Conservation (phyloP, 108 stramenopile genomes). For the Cyclotella baltica region DNA sequence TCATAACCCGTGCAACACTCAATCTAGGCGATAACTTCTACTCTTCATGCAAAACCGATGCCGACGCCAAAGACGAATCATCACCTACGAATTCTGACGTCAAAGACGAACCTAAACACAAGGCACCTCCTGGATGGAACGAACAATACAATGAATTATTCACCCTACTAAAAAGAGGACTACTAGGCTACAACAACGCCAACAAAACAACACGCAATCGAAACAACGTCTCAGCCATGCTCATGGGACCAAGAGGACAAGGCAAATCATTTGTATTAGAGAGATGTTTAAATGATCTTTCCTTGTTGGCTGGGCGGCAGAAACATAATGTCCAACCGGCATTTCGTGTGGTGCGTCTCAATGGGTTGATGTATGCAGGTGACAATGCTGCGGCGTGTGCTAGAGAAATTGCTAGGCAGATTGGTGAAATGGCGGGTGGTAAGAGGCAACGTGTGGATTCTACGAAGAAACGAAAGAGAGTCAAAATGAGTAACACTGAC, state of each 20-base stretch:
- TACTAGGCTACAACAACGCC: slow-evolving; percentile 28
- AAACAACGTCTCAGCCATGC: slow-evolving; percentile 67
- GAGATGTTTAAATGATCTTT: slow-evolving; percentile 63
- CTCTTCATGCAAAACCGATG: slow-evolving; percentile 24
- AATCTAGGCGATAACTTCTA: slow-evolving; percentile 48
- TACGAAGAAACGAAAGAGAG: slow-evolving; percentile 9
- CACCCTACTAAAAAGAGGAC: slow-evolving; percentile 28
- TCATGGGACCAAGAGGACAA: slow-evolving; percentile 78
- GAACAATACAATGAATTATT: slow-evolving; percentile 39
- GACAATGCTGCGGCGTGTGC: slow-evolving; percentile 67
- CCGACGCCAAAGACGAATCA: neutral
- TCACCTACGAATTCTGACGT: neutral
- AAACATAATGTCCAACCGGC: slow-evolving; percentile 9
- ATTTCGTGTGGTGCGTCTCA: slow-evolving; percentile 73
- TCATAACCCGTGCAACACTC: slow-evolving; percentile 35
- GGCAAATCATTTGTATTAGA: slow-evolving; percentile 81
- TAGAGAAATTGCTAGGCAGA: slow-evolving; percentile 82
- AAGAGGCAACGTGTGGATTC: slow-evolving; percentile 22
- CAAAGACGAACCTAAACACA: neutral
- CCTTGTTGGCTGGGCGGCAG: slow-evolving; percentile 32
- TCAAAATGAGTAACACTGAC: neutral
- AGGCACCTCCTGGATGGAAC: slow-evolving; percentile 40
- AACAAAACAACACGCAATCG: neutral
- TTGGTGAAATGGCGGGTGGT: slow-evolving; percentile 64
- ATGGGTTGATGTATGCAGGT: slow-evolving; percentile 77